Percentiles rank a stretch among this genome's conserved stretches.
Conservation (phyloP, 257 asterid species). For the Knoxia roxburghii region DNA sequence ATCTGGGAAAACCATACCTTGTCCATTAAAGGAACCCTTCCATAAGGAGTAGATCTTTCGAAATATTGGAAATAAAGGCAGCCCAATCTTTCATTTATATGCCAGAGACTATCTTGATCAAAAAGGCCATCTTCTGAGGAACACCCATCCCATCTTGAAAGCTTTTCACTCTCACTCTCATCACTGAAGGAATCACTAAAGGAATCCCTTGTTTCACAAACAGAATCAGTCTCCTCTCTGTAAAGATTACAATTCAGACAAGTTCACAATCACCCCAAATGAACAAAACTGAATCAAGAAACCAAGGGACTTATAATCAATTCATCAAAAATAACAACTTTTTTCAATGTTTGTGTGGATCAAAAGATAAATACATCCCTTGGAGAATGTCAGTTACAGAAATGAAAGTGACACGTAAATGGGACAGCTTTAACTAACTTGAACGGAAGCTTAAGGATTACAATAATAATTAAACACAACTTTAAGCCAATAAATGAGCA, state of each 20-base stretch:
- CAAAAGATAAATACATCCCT: not conserved
- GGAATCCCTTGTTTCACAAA: slow-evolving; percentile 42
- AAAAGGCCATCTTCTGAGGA: slow-evolving; percentile 44
- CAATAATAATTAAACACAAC: slow-evolving; percentile 1
- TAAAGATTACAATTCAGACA: not conserved
- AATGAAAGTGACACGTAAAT: slow-evolving; percentile 7
- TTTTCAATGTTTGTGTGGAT: too few species aligned
- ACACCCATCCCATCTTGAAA: slow-evolving; percentile 56
- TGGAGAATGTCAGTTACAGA: slow-evolving; percentile 10
- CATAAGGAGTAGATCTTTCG: slow-evolving; percentile 49
- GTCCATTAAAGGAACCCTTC: slow-evolving; percentile 54
- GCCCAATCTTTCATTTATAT: slow-evolving; percentile 41
- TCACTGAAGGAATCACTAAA: slow-evolving; percentile 50
- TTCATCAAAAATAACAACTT: too few species aligned
- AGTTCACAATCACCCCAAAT: slow-evolving; percentile 5
- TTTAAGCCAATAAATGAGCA: slow-evolving; percentile 5
- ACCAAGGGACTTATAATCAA: too few species aligned
- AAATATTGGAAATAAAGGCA: slow-evolving; percentile 37
- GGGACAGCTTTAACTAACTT: slow-evolving; percentile 1
- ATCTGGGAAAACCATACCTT: slow-evolving; percentile 31
- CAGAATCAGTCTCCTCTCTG: slow-evolving; percentile 46
- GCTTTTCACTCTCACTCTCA: slow-evolving; percentile 51
- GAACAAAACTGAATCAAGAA: not conserved
- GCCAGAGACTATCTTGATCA: slow-evolving; percentile 33
- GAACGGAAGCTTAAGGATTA: slow-evolving; percentile 11